Conservation (phyloP, 1,284 basidiomycete species). For the Phlebopus sp. region DNA sequence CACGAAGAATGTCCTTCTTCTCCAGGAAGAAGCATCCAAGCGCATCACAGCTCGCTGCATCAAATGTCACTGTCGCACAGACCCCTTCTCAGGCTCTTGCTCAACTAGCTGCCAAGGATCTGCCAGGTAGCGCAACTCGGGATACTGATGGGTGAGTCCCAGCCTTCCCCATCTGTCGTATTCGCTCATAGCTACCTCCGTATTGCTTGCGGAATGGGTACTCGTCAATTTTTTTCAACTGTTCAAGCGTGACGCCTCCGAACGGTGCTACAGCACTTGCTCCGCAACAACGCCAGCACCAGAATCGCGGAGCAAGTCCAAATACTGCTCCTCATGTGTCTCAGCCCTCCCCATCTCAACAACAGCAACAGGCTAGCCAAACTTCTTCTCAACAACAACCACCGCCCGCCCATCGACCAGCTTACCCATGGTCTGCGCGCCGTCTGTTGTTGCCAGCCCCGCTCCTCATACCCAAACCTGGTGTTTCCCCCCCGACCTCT, state of each 20-base stretch:
- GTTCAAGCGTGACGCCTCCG: constrained; percentile 19
- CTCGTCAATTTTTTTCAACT: not conserved
- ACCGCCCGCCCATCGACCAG: constrained; percentile 50
- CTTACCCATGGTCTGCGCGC: constrained; percentile 78
- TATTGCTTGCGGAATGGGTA: constrained; percentile 7
- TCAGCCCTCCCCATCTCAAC: constrained; percentile 27
- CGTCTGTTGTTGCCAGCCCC: constrained; percentile 67
- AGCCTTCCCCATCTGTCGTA: constrained; percentile 6
- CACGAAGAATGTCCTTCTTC: constrained; percentile 87
- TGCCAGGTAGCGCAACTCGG: constrained; percentile 24
- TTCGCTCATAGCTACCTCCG: constrained; percentile 9
- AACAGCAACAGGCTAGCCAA: constrained; percentile 21
- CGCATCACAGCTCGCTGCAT: constrained; percentile 36
- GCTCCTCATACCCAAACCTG: constrained; percentile 58
- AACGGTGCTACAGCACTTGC: constrained; percentile 27
- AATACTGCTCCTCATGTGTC: constrained; percentile 21
- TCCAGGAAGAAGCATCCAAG: constrained; percentile 71
- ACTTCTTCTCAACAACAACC: constrained; percentile 28
- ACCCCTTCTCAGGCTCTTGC: constrained; percentile 64
- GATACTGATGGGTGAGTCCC: constrained; percentile 43
- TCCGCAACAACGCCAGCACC: constrained; percentile 35
- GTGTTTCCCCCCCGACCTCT: constrained; percentile 52
- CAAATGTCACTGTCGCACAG: constrained; percentile 53
- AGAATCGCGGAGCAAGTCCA: constrained; percentile 24
- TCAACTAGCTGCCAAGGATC: constrained; percentile 44